Evolutionary conservation across 768 basidiomycete species (phyloP), one percentile per base, ranked within the genome.

Genomic region (Peribolospora baueri): DNA sequence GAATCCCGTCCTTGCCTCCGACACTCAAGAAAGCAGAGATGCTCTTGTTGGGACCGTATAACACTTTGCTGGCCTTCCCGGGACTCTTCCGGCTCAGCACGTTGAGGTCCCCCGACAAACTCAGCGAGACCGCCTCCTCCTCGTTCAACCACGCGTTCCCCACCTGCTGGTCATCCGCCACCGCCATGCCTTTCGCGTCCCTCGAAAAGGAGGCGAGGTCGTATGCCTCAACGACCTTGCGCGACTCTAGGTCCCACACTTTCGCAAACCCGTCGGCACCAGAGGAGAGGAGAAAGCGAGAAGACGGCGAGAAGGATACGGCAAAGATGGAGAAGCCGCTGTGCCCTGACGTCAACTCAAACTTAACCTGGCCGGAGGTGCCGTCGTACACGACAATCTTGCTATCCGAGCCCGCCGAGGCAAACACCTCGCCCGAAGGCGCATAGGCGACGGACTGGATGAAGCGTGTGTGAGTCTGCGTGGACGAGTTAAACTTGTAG

Each of bases 381-480:
- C 91, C 91, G 55, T 90, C 84, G 65, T 90, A 91, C 9, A 95
- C 62, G 70, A 93, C 83, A 25, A 70, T 51, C 81, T 67, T 91
- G 40, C 73, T 75, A 65, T 97, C 91, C 5, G 84, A 82, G 25
- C 86, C 91, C 42, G 84, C 86, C 56, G 84, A 87, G 10, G 77
- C 81, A 63, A 95, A 90, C 47, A 78, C 70, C 46, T 81, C 76
- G 2, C 91, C 91, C 7, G 80, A 80, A 0, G 79, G 78, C 0
- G 86, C 73, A 64, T 79, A 95, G 54, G 77, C 76, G 42, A 95
- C 76, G 57, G 91, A 86, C 68, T 91, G 85, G 11, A 95, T 83
- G 63, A 90, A 93, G 65, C 82, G 84, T 10, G 79, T 81, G 65
- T 97, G 91, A 3, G 80, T 81, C 66, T 77, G 80, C 69, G 93